phyloP scores from a whole-genome alignment of 2,329 filamentous ascomycete species.

The Cladosporium velox region DNA sequence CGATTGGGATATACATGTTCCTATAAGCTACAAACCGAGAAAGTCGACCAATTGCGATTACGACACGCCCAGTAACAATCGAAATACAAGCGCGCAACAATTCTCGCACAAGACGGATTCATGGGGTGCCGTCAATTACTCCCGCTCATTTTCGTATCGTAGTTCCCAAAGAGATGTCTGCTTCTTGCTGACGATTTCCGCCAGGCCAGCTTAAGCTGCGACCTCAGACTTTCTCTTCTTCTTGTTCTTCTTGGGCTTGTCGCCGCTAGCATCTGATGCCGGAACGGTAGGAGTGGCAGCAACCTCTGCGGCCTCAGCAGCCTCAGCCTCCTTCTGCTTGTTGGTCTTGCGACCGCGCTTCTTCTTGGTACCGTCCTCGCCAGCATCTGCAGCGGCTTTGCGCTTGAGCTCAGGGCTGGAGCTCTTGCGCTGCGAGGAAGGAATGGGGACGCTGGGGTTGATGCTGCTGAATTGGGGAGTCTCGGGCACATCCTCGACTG shows the following conservation, averaged over 20 bases:
- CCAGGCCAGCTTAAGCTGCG: constrained; percentile 20
- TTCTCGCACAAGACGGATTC: neutral
- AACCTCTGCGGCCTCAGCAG: constrained; percentile 22
- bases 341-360: constrained; percentile 37
- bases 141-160: neutral
- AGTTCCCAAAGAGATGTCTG: neutral
- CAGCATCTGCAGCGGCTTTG: constrained; percentile 29
- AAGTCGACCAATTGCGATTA: neutral
- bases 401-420: constrained; percentile 33
- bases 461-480: constrained; percentile 30
- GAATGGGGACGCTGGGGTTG: constrained; percentile 25
- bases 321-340: constrained; percentile 32
- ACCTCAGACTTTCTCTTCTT: constrained; percentile 38
- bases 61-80: neutral
- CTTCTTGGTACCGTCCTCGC: constrained; percentile 34
- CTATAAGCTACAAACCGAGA: neutral
- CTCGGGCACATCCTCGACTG: constrained; percentile 26
- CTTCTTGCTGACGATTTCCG: neutral
- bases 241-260: constrained; percentile 32
- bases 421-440: constrained; percentile 27
- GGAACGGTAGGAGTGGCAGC: constrained; percentile 20
- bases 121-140: neutral
- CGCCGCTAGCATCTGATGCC: constrained; percentile 14
- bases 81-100: neutral
- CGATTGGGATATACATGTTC: neutral